phyloP scores from a whole-genome alignment of 345 rosid genomes.

The Erodium maritimum region DNA sequence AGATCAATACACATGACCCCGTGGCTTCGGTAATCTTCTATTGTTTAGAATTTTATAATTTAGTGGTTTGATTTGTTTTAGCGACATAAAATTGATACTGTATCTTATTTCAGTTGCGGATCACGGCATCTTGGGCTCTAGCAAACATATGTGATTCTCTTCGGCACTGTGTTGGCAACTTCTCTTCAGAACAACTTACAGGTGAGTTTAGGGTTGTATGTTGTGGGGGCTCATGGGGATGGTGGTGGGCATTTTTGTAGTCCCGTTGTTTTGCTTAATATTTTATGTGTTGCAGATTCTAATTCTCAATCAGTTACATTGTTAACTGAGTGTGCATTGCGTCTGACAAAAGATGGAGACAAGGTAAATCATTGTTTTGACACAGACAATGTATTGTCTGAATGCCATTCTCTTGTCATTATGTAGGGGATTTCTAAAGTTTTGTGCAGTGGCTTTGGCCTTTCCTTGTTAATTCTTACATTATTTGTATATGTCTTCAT shows the following conservation, averaged over 20 bases:
- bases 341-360: slow-evolving; percentile 71
- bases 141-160: slow-evolving; percentile 85
- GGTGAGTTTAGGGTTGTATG: slow-evolving; percentile 18
- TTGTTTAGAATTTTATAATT: slow-evolving; percentile 5
- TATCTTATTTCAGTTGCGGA: slow-evolving; percentile 53
- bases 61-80: slow-evolving; percentile 7
- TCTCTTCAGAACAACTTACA: slow-evolving; percentile 22
- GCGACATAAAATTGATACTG: slow-evolving; percentile 10
- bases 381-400: too few relatives aligned
- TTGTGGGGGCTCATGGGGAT: too few relatives aligned
- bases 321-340: slow-evolving; percentile 66
- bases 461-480: background rate
- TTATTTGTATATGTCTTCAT: background rate
- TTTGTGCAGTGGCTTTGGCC: too few relatives aligned
- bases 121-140: slow-evolving; percentile 91
- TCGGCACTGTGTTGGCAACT: slow-evolving; percentile 36
- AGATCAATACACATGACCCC: slow-evolving; percentile 56
- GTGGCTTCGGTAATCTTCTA: slow-evolving; percentile 45
- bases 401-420: too few relatives aligned
- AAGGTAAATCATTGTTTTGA: slow-evolving; percentile 35
- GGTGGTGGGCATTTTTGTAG: background rate
- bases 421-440: background rate
- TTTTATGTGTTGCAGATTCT: slow-evolving; percentile 23
- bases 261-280: slow-evolving; percentile 6
- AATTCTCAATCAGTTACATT: slow-evolving; percentile 20